Evolutionary conservation across 225 moss, liverwort and hornwort genomes (phyloP).

Genomic region (Pseudisothecium myosuroides): DNA sequence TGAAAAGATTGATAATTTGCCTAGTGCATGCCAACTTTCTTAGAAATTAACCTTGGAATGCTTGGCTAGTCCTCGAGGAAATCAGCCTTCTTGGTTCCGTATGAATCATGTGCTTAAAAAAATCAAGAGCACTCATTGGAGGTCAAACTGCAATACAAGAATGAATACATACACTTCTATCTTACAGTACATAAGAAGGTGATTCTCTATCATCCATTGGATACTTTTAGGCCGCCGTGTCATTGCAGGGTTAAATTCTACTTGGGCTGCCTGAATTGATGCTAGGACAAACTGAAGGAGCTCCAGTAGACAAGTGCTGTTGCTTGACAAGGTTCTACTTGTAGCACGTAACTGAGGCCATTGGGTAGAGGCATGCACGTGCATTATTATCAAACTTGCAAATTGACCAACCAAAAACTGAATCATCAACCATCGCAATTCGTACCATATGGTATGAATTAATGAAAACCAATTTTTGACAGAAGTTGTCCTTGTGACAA

Average conservation of each 20-base stretch:
- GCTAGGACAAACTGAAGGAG: neutral
- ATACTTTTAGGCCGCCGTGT: too few species aligned
- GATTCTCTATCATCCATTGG: neutral
- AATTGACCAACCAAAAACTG: neutral
- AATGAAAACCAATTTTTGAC: too few species aligned
- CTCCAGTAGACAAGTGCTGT: neutral
- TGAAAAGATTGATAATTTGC: neutral
- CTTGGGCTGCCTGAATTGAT: neutral
- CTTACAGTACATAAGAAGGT: too few species aligned
- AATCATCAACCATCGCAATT: neutral
- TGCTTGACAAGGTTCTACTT: neutral
- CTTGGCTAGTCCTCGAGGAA: fast-evolving
- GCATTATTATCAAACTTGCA: neutral
- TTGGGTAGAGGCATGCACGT: neutral
- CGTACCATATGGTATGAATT: neutral
- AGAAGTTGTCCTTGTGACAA: neutral
- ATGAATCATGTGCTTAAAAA: neutral
- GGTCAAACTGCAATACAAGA: neutral
- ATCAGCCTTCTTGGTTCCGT: fast-evolving
- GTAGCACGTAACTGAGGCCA: neutral
- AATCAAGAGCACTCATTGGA: too few species aligned
- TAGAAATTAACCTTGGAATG: fast-evolving
- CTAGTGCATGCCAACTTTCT: fast-evolving
- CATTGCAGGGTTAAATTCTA: neutral
- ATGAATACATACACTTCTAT: neutral